Base-by-base conservation (phyloP, 768 basidiomycete species). In the Auricularia sp. region DNA sequence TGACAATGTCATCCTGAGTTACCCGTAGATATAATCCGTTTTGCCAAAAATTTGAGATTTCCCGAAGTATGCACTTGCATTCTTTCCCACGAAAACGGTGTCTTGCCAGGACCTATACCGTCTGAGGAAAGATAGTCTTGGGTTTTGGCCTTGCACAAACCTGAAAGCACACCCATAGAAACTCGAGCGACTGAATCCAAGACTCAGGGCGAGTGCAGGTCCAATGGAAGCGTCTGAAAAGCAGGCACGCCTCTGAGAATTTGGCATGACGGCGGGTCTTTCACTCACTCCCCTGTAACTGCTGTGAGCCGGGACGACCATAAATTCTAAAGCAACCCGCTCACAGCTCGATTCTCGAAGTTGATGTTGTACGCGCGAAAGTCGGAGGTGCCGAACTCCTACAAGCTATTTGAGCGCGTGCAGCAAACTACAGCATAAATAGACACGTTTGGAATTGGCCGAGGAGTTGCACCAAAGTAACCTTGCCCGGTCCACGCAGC, bases 21-120 rank as follows among this genome's bases (percentile, higher is more conserved):
- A 59, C 56, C 29, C 56, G 56, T 59, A 59, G 56, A 59, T 59
- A 59, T 33, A 59, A 18, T 59, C 56, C 10, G 56, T 59, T 29
- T 59, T 14, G 11, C 56, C 56, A 7, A 59, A 33, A 18, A 59
- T 34, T 18, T 59, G 56, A 6, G 29, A 33, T 14, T 59, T 59
- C 10, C 13, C 18, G 34, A 59, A 59, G 18, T 59, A 59, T 29
- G 56, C 56, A 6, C 24, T 29, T 7, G 56, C 56, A 29, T 59
- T 59, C 29, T 59, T 59, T 7, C 56, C 56, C 16, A 59, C 34
- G 34, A 59, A 59, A 11, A 59, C 34, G 13, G 56, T 59, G 29
- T 59, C 56, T 18, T 59, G 56, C 56, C 56, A 59, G 21, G 29
- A 33, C 24, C 56, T 59, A 7, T 24, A 14, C 14, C 54, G n/a